Conservation (phyloP, 83 land plant genomes). For the Picea abies region DNA sequence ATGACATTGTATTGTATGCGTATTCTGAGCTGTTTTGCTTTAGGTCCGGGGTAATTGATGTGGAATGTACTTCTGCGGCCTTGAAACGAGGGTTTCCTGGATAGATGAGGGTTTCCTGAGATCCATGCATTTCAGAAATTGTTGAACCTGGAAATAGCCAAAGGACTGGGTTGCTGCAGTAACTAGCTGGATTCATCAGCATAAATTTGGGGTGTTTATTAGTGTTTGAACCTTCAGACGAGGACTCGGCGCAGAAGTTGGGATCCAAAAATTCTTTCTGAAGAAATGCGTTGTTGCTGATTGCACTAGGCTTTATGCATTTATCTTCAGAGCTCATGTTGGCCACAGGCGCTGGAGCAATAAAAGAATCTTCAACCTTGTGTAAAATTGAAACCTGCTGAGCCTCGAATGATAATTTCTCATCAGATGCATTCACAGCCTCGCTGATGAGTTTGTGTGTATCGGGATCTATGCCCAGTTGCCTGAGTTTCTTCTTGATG, state of each 20-base stretch:
- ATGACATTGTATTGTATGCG: constrained; percentile 6
- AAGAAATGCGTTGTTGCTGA: background rate
- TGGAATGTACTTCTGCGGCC: background rate
- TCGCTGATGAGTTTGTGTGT: constrained; percentile 31
- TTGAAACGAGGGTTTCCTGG: background rate
- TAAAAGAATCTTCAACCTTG: background rate
- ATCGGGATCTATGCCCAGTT: constrained; percentile 52
- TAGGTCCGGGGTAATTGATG: background rate
- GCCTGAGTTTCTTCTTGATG: constrained; percentile 52
- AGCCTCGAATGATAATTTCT: background rate
- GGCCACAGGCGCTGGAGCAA: background rate
- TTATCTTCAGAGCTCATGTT: background rate
- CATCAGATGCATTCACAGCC: background rate
- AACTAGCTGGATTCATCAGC: background rate
- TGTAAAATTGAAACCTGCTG: background rate
- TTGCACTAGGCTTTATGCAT: background rate
- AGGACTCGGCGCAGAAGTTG: background rate
- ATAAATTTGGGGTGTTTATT: background rate
- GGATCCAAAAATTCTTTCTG: background rate
- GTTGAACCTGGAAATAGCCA: background rate
- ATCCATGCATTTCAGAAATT: background rate
- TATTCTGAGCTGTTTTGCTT: constrained; percentile 10
- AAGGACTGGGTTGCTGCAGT: background rate
- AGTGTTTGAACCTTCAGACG: background rate
- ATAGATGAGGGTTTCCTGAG: background rate